Conservation (phyloP, 176 grass and related monocot species). For the Cenchrus fungigraminus region DNA sequence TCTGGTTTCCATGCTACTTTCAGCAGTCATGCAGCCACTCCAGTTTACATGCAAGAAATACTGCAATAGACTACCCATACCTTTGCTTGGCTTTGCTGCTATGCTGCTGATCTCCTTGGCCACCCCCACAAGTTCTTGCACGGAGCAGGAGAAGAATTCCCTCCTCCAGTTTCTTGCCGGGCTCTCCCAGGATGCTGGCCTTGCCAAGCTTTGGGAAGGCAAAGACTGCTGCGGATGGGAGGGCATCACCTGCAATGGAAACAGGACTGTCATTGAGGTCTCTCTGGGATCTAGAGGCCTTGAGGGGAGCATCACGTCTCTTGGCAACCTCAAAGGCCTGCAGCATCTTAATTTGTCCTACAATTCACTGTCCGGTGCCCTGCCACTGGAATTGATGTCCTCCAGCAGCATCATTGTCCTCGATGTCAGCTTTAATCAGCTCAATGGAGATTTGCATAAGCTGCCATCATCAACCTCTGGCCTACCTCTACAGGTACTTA, state of each 20-base stretch:
- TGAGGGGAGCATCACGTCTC: slow-evolving; percentile 16
- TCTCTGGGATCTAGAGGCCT: slow-evolving; percentile 11
- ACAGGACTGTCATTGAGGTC: background rate
- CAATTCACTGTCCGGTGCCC: slow-evolving; percentile 25
- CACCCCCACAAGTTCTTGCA: slow-evolving; percentile 15
- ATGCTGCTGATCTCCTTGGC: slow-evolving; percentile 33
- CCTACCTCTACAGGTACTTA: slow-evolving; percentile 36
- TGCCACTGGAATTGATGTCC: slow-evolving; percentile 22
- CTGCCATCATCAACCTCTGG: background rate
- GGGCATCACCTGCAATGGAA: slow-evolving; percentile 42
- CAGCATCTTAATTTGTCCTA: slow-evolving; percentile 33
- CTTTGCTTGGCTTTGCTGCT: background rate
- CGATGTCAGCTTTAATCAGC: slow-evolving; percentile 54
- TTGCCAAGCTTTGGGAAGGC: slow-evolving; percentile 1
- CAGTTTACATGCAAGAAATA: background rate
- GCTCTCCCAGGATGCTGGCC: background rate
- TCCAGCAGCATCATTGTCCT: slow-evolving; percentile 35
- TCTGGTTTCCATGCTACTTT: slow-evolving; percentile 9
- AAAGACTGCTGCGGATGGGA: slow-evolving; percentile 44
- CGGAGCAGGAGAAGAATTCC: slow-evolving; percentile 25
- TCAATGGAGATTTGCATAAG: slow-evolving; percentile 4
- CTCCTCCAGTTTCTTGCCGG: slow-evolving; percentile 35
- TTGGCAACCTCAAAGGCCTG: slow-evolving; percentile 27
- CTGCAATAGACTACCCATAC: background rate
- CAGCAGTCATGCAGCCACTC: slow-evolving; percentile 30